These are phyloP conservation scores for Arthrobotrys megalospora DNA, from an alignment of 2,329 filamentous ascomycete species.

Conservation along the genomic window DNA sequence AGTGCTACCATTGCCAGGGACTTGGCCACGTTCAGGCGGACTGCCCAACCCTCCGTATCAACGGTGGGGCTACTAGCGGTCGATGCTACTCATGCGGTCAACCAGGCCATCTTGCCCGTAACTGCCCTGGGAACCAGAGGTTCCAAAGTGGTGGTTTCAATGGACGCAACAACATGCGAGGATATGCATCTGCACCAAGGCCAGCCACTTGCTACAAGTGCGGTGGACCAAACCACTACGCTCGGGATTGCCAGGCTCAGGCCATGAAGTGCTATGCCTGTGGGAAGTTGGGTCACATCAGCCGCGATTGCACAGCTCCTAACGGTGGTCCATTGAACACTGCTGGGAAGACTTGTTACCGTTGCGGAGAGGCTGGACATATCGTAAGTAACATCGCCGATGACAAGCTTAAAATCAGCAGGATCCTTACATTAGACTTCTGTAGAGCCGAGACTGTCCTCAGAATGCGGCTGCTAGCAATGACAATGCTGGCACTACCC, in stretches of 20 bases:
- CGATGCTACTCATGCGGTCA: conserved; percentile 98
- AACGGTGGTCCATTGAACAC: conserved; percentile 97
- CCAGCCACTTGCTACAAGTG: conserved; percentile 82
- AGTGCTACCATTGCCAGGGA: conserved; percentile 99
- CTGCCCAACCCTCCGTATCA: conserved; percentile 95
- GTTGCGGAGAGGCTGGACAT: conserved; percentile 94
- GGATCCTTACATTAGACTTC: not conserved
- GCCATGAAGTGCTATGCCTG: conserved; percentile 99
- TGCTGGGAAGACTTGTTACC: conserved; percentile 98
- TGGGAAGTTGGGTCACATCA: conserved; percentile 79
- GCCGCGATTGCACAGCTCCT: conserved; percentile 91
- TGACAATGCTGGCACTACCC: conserved; percentile 68
- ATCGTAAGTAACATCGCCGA: conserved; percentile 47
- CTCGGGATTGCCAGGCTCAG: conserved; percentile 97
- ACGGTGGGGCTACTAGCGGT: conserved; percentile 82
- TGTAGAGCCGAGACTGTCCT: conserved; percentile 81
- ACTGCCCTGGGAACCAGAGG: conserved; percentile 75
- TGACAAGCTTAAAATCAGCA: not conserved
- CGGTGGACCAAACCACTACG: conserved; percentile 95
- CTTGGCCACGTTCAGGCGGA: conserved; percentile 98
- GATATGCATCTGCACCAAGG: conserved; percentile 79
- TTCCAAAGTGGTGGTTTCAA: conserved; percentile 70
- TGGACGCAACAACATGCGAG: conserved; percentile 82
- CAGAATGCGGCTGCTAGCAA: conserved; percentile 74
- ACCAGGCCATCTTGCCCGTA: conserved; percentile 80